Base-by-base conservation (phyloP, 805 yeast species). In the Diddensiella santjacobensis region DNA sequence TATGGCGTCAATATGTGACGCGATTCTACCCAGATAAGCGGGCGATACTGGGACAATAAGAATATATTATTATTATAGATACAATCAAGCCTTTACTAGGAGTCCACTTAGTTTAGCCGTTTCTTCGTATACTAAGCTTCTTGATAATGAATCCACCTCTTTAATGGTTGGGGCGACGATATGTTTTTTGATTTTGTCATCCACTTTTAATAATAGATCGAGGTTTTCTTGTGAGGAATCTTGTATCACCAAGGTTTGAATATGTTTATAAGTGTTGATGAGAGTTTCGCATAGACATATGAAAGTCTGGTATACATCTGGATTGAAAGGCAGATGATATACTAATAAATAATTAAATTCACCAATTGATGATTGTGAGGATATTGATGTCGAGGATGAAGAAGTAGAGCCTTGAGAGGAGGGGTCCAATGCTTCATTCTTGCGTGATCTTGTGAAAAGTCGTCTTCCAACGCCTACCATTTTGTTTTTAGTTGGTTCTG, bases 241-340 rank as follows among this genome's bases (percentile, higher is more conserved):
- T 36, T 39, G 33, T 13, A 8, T 8, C 18, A 50, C 24, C 15
- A 48, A 26, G 11, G 22, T 19, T 15, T 45, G 43, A 19, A 59
- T 49, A 36, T 54, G 50, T 11, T 47, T 45, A 40, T 57, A 59
- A 22, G 60, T 54, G n/a, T 45, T 52, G n/a, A 50, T 43, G 13
- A 59, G 46, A 13, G 50, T 48, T 10, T 58, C 60, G 24, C 59
- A 59, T 6, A 58, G 55, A 10, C 58, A 48, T 13, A 57, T 38
- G 43, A 57, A 57, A n/a, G 62, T 58, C 44, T 57, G 60, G 39
- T 57, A 52, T 26, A 50, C 44, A 47, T 59, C 63, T n/a, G 62
- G 63, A 3, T 49, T 44, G 46, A 56, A 59, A 22, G 63, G 63
- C 44, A 59, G 52, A 39, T 53, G 61, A 30, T 44, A 47, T n/a